Base-by-base conservation (phyloP, 352 stramenopile species). In the Phytophthora podocarpi region DNA sequence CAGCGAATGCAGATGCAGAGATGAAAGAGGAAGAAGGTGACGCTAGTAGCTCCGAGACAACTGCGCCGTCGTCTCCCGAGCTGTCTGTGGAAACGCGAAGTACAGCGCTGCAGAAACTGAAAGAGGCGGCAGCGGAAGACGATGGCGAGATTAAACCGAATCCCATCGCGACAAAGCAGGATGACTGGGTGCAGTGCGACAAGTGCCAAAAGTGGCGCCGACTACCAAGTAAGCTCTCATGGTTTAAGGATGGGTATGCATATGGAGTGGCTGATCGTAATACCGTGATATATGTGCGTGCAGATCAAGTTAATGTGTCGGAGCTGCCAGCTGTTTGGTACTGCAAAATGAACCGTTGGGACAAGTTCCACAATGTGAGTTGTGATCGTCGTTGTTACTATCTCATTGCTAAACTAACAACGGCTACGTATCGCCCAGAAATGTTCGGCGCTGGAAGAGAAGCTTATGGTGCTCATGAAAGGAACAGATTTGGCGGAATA, bases 311-410 rank as follows among this genome's bases (percentile, higher is more conserved):
- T 13, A 89, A 93, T 39, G 82, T 92, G 28, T 86, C 72, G 12
- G 82, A 88, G 47, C 66, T 93, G 15, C 85, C 85, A 15, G 76
- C 80, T 13, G 79, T 71, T 11, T 93, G 85, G 85, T 93, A 92
- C 64, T 93, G 85, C 79, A 89, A 90, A 68, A 92, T 93, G 85
- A 93, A 93, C 48, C 76, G 77, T 27, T 93, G 85, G 85, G 82
- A 90, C 65, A 89, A 90, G 49, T 74, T 68, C 24, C 85, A 82
- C 54, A 93, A 92, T 56, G 84, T 91, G 67, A 56, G 79, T 47
- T 36, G 24, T 49, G 37, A 11, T 26, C 21, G n/a, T 42, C n/a
- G n/a, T 32, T 12, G 4, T 23, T 13, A 3, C 5, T 21, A 34
- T 36, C 6, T 36, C 18, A 26, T 23, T 42, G 12, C 36, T 39